Evolutionary conservation across 345 rosid species (phyloP).

Genomic region (Lumnitzera littorea): DNA sequence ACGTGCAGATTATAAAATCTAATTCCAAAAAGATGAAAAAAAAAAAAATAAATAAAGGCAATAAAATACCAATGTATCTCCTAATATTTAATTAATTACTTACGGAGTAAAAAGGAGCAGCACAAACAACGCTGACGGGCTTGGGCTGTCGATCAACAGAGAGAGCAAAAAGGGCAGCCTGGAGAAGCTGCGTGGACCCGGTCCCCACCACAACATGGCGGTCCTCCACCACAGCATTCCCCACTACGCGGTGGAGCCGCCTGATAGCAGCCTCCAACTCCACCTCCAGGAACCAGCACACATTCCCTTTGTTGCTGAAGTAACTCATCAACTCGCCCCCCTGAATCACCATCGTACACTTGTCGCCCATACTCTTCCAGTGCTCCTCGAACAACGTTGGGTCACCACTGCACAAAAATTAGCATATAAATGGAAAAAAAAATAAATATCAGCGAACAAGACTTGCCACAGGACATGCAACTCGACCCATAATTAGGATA

Average conservation of each 20-base stretch:
- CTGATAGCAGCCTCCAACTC: constrained; percentile 53
- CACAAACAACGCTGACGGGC: constrained; percentile 69
- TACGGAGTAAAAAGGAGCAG: constrained; percentile 91
- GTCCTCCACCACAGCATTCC: constrained; percentile 54
- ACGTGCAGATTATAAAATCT: too few species aligned
- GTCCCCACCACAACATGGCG: constrained; percentile 66
- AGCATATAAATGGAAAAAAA: background rate
- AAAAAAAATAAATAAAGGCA: too few species aligned
- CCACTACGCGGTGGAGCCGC: constrained; percentile 46
- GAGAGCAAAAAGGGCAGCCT: constrained; percentile 74
- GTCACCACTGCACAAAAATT: constrained; percentile 54
- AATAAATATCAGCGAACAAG: background rate
- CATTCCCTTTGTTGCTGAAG: constrained; percentile 40
- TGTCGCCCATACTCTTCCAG: constrained; percentile 63
- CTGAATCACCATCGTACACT: constrained; percentile 49
- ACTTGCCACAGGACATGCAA: background rate
- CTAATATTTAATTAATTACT: constrained; percentile 5
- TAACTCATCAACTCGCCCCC: constrained; percentile 81
- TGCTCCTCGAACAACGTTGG: constrained; percentile 67
- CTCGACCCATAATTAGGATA: too few species aligned
- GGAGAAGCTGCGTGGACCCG: constrained; percentile 76
- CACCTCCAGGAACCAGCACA: constrained; percentile 81
- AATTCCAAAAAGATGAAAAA: too few species aligned
- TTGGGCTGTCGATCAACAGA: constrained; percentile 22
- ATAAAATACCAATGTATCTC: background rate